These are phyloP conservation scores for Ajuga chamaepitys DNA, from an alignment of 257 asterid genomes.

Conservation along the genomic window DNA sequence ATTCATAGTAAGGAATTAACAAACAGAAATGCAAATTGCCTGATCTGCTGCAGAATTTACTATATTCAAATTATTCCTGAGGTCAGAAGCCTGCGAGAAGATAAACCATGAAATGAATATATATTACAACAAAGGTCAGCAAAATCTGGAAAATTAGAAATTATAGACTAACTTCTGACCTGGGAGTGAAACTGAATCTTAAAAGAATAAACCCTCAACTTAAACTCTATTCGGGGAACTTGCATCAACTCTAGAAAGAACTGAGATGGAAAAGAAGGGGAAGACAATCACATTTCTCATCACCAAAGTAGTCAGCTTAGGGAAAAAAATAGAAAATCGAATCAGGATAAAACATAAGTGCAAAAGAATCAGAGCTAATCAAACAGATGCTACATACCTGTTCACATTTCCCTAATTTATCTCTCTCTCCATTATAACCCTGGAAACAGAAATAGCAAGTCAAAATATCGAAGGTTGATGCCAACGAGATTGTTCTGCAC, in stretches of 20 bases:
- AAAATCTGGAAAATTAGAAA: slow-evolving; percentile 7
- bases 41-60: slow-evolving; percentile 85
- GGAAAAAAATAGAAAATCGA: not conserved
- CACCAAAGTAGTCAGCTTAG: not conserved
- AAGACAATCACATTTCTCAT: slow-evolving; percentile 9
- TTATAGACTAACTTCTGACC: slow-evolving; percentile 38
- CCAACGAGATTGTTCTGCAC: not conserved
- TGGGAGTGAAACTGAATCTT: slow-evolving; percentile 76
- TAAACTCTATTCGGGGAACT: slow-evolving; percentile 81
- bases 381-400: slow-evolving; percentile 49
- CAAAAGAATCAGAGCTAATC: slow-evolving; percentile 1
- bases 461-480: slow-evolving; percentile 3
- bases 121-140: not conserved
- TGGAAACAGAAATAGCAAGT: slow-evolving; percentile 29
- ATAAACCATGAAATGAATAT: not conserved
- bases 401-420: slow-evolving; percentile 85
- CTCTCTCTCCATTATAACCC: slow-evolving; percentile 88
- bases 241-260: slow-evolving; percentile 93
- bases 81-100: slow-evolving; percentile 71
- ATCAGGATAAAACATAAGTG: slow-evolving; percentile 1
- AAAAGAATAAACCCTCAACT: slow-evolving; percentile 85
- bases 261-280: slow-evolving; percentile 34
- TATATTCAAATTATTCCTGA: slow-evolving; percentile 59
- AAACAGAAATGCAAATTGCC: slow-evolving; percentile 42
- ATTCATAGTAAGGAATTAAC: slow-evolving; percentile 13